phyloP scores from a whole-genome alignment of 1,139 yeast genomes.

The Yarrowia galli region DNA sequence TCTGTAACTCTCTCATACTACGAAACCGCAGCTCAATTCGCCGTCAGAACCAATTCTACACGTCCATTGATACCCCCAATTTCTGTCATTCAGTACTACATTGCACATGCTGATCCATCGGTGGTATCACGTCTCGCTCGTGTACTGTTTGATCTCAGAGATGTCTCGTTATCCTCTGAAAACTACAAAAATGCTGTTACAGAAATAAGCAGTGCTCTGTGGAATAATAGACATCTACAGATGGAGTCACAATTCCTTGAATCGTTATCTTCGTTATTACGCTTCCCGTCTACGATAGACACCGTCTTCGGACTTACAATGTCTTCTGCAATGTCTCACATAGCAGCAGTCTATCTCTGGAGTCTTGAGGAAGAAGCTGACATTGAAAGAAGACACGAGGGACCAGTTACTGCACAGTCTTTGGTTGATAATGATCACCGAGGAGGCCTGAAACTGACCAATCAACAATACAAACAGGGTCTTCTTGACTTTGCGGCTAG shows the following conservation, averaged over 20 bases:
- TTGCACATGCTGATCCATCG: conserved; percentile 53
- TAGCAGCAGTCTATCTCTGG: conserved; percentile 23
- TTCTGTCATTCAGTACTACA: conserved; percentile 55
- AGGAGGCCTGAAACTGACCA: conserved; percentile 20
- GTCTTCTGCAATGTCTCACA: conserved; percentile 26
- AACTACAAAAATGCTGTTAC: conserved; percentile 63
- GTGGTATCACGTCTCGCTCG: conserved; percentile 55
- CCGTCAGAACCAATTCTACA: conserved; percentile 44
- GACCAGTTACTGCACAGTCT: conserved; percentile 27
- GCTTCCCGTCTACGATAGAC: conserved; percentile 3
- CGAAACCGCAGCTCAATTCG: conserved; percentile 41
- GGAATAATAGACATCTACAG: conserved; percentile 51
- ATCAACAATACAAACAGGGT: conserved; percentile 16
- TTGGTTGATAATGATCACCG: not conserved
- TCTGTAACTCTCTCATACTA: conserved; percentile 45
- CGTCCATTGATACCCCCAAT: conserved; percentile 43
- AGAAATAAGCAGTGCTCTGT: conserved; percentile 66
- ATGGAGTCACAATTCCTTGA: conserved; percentile 2
- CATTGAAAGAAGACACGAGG: conserved; percentile 25
- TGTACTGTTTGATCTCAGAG: conserved; percentile 60
- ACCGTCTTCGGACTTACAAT: conserved; percentile 20
- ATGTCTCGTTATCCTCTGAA: conserved; percentile 53
- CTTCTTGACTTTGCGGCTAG: conserved; percentile 5
- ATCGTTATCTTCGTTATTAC: not conserved
- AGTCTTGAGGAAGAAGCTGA: conserved; percentile 24